Base-by-base conservation (phyloP, 306 rosid genomes). In the Dalbergia cochinchinensis region DNA sequence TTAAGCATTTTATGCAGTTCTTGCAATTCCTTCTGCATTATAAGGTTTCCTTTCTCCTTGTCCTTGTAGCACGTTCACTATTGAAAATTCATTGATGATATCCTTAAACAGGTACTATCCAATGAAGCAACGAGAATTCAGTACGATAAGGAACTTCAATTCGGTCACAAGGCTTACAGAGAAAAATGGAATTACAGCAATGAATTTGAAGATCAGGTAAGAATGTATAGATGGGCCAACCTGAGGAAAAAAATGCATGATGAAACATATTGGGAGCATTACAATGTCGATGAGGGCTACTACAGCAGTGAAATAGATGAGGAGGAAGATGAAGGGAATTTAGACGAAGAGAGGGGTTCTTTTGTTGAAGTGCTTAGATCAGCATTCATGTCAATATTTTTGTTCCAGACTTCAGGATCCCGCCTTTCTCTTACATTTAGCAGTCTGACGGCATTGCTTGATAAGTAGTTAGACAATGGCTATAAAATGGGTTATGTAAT, bases 401-500 rank as follows among this genome's bases (percentile, higher is more conserved):
- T 94, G 78, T 72, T 91, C 71, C 92, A 85, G 53, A 89, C 90
- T 0, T 82, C 88, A 51, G 98, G 98, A 59, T 80, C 94, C 74
- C 70, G 54, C 14, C 61, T 91, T 54, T 91, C 94, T 42, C 97
- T 94, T 60, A 86, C 94, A 71, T 88, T 88, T 68, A 95, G 99
- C 77, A 76, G 94, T 81, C 71, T 92, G 77, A 76, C 69, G 78
- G 99, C 94, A 8, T 83, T 95, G 87, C 78, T 92, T 8, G 99
- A 92, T 84, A 65, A 80, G 71, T 88, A 89, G 83, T 68, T 91
- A 78, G 97, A 94, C 14, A 60, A 72, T 0, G 95, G 99, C 44
- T 92, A 94, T 12, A 94, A 91, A 85, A 74, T 86, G 8, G 99
- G 92, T 16, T 87, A 90, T 80, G 82, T 78, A 74, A 83, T 94